Percentiles rank a stretch among this genome's conserved stretches.
Evolutionary conservation across 2,329 filamentous ascomycete genomes (phyloP).

Genomic region (Neonectria sp.): DNA sequence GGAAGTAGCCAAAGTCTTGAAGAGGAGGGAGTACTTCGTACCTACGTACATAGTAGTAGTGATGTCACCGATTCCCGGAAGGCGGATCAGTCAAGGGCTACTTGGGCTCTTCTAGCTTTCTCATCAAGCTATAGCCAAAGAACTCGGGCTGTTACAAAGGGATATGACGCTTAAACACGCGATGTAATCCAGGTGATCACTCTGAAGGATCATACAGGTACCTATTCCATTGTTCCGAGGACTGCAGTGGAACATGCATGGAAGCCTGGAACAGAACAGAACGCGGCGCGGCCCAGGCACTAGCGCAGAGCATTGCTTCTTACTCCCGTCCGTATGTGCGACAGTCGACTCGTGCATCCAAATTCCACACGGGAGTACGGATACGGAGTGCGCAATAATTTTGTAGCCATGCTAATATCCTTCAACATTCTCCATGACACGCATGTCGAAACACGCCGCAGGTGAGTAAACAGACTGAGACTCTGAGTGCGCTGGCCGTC

Average conservation of each 20-base stretch:
- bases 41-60: background rate
- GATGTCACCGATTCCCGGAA: background rate
- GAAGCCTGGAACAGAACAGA: constrained; percentile 11
- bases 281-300: background rate
- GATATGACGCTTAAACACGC: too few species aligned
- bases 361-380: background rate
- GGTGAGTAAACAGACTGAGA: background rate
- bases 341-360: background rate
- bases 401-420: background rate
- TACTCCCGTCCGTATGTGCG: background rate
- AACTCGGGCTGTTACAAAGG: background rate
- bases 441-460: background rate
- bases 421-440: background rate
- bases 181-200: background rate
- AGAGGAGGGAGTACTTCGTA: background rate
- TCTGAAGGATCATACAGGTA: background rate
- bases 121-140: background rate
- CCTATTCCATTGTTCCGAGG: background rate
- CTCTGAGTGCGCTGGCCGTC: background rate
- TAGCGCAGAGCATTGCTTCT: constrained; percentile 7
- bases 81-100: background rate
- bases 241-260: background rate
- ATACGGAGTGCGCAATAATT: background rate
- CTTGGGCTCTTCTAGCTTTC: background rate
- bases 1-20: too few species aligned